Conservation (phyloP, 345 rosid species). For the Clausena lansium region DNA sequence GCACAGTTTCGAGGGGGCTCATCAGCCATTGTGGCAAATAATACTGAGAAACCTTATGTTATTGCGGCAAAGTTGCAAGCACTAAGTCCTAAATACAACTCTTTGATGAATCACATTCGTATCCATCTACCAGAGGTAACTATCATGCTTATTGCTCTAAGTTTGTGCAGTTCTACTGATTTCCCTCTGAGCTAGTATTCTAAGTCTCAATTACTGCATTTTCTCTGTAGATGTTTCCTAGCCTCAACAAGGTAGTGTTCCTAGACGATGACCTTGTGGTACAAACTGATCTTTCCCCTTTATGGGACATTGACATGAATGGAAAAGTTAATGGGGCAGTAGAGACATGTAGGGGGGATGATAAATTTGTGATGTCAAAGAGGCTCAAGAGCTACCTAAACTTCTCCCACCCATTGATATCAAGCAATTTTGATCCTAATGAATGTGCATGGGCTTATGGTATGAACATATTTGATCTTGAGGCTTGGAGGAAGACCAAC, state of each 20-base stretch:
- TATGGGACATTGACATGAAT: constrained; percentile 88
- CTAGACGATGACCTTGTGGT: constrained; percentile 92
- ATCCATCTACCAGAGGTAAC: constrained; percentile 92
- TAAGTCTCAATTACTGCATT: not conserved
- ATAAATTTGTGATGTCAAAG: constrained; percentile 85
- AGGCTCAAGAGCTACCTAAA: constrained; percentile 80
- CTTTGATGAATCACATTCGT: constrained; percentile 90
- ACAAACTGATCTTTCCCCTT: constrained; percentile 87
- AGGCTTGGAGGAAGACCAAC: constrained; percentile 92
- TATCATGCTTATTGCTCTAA: not conserved
- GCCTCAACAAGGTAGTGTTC: constrained; percentile 83
- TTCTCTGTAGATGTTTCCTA: constrained; percentile 76
- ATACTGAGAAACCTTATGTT: constrained; percentile 65
- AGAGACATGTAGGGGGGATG: constrained; percentile 83
- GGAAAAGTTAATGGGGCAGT: constrained; percentile 96
- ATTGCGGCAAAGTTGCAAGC: constrained; percentile 94
- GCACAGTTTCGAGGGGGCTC: constrained; percentile 93
- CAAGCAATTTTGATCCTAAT: constrained; percentile 59
- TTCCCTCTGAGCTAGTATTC: not conserved
- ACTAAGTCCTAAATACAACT: constrained; percentile 91
- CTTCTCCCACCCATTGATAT: constrained; percentile 78
- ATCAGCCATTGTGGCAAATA: constrained; percentile 70
- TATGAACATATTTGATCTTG: constrained; percentile 86
- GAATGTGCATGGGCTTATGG: constrained; percentile 99
- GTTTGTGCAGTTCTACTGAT: not conserved